A percentile compares a stretch with the other conserved stretches of the same genome.
Evolutionary conservation across 208 protist species (phyloP).

Genomic region (Plasmodiophora brassicae): DNA sequence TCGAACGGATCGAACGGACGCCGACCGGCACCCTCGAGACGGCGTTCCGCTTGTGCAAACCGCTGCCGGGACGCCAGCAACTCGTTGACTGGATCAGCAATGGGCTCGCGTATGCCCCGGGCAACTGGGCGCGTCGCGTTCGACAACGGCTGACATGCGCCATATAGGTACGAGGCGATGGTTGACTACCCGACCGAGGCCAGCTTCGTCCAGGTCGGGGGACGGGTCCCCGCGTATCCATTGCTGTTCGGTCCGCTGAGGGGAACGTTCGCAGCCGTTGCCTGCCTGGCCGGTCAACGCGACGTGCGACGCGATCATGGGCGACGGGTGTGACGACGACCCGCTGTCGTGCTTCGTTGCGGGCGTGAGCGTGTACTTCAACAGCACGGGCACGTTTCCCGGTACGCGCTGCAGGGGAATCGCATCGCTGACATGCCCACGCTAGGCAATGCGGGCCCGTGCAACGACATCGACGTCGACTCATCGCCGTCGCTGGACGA

Average conservation of each 20-base stretch:
- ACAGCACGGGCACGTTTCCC: not conserved
- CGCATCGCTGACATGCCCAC: not conserved
- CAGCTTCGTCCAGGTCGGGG: not conserved
- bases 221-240: not conserved
- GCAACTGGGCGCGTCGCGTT: not conserved
- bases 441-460: not conserved
- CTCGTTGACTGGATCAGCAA: not conserved
- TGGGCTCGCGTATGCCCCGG: not conserved
- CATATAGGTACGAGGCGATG: not conserved
- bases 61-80: not conserved
- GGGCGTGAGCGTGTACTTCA: not conserved
- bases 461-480: not conserved
- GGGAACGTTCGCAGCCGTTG: not conserved
- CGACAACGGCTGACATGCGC: not conserved
- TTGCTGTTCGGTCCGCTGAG: not conserved
- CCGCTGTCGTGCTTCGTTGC: slow-evolving; percentile 1
- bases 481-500: not conserved
- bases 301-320: not conserved
- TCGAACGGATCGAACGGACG: not conserved
- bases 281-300: not conserved
- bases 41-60: not conserved
- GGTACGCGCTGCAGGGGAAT: not conserved
- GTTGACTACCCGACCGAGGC: not conserved
- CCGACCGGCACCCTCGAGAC: not conserved
- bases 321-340: not conserved